A percentile compares a stretch with the other conserved stretches of the same genome.
Evolutionary conservation across 768 basidiomycete species (phyloP).

Genomic region (Serendipita indica): DNA sequence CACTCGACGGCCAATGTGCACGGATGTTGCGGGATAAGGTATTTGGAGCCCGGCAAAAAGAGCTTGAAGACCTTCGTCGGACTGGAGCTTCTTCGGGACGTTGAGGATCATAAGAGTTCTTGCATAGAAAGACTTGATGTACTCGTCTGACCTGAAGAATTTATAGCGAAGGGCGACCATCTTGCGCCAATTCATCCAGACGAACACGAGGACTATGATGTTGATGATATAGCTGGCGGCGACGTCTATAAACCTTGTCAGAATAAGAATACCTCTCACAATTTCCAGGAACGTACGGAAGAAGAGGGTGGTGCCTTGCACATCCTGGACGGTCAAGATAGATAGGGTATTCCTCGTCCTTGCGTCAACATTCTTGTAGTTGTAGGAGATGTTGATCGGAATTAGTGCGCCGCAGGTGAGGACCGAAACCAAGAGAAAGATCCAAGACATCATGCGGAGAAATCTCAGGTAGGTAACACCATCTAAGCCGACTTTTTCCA

Average conservation of each 20-base stretch:
- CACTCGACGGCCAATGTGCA: conserved; percentile 76
- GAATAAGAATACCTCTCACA: conserved; percentile 42
- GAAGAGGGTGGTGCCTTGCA: conserved; percentile 13
- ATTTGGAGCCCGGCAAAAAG: conserved; percentile 60
- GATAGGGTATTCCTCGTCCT: conserved; percentile 25
- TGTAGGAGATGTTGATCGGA: conserved; percentile 78
- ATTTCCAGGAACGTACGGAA: neutral
- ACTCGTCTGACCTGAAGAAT: conserved; percentile 57
- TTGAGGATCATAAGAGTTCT: conserved; percentile 72
- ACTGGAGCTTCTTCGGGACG: conserved; percentile 68
- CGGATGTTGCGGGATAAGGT: conserved; percentile 83
- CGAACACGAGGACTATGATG: conserved; percentile 47
- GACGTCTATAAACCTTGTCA: conserved; percentile 84
- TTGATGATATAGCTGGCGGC: conserved; percentile 72
- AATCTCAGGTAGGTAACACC: conserved; percentile 89
- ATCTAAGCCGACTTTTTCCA: conserved; percentile 82
- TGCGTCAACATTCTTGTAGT: conserved; percentile 44
- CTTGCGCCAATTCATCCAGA: conserved; percentile 58
- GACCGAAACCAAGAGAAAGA: conserved; percentile 49
- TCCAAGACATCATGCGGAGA: conserved; percentile 63
- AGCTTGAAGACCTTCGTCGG: conserved; percentile 65
- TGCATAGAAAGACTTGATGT: conserved; percentile 81
- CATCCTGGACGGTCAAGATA: conserved; percentile 17
- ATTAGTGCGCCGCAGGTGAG: conserved; percentile 61
- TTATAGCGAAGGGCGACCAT: conserved; percentile 66